phyloP scores from a whole-genome alignment of 2,329 filamentous ascomycete genomes.

The Clarireedia homoeocarpa region DNA sequence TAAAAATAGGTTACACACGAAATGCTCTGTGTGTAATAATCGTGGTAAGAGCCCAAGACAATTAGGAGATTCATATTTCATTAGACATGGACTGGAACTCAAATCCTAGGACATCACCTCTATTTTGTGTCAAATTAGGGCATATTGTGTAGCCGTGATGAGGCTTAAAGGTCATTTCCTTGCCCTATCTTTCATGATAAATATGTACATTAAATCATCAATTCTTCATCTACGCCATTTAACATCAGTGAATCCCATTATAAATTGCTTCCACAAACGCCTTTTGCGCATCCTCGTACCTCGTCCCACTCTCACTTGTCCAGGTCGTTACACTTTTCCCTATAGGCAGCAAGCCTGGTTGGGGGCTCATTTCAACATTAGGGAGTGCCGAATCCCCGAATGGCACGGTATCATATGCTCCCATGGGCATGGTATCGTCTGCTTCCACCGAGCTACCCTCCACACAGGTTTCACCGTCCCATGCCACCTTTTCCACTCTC shows the following conservation, averaged over 20 bases:
- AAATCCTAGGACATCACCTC: no score
- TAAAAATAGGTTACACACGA: no score
- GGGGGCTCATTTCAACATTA: background rate
- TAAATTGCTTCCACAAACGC: constrained; percentile 4
- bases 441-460: constrained; percentile 10
- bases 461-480: constrained; percentile 33
- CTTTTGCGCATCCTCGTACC: constrained; percentile 4
- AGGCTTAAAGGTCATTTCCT: no score
- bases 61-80: no score
- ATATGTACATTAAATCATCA: no score
- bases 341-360: constrained; percentile 1
- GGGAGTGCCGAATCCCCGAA: background rate
- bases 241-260: background rate
- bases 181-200: no score
- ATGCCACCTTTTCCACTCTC: constrained; percentile 32
- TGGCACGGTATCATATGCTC: constrained; percentile 3
- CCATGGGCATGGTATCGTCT: background rate
- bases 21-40: no score
- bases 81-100: no score
- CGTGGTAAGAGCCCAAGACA: no score
- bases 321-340: background rate
- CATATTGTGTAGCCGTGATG: no score
- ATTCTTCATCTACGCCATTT: no score
- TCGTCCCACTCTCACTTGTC: constrained; percentile 1
- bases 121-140: no score